phyloP scores from a whole-genome alignment of 495 filamentous ascomycete species.

The Penicillium coffeae region DNA sequence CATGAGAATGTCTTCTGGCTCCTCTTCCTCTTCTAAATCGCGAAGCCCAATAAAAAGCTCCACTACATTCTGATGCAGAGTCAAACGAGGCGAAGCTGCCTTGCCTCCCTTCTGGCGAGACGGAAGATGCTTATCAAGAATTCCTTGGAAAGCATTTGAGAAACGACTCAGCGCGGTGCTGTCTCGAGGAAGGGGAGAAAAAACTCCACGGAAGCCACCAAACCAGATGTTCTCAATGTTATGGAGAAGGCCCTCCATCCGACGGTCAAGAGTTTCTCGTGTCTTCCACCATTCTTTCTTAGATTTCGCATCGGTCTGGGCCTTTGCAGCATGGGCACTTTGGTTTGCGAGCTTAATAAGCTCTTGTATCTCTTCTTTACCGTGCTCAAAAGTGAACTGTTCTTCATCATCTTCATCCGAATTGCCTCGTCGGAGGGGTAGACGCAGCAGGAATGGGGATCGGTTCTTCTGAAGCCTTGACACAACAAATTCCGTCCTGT shows the following conservation, averaged over 20 bases:
- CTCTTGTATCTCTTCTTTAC: slow-evolving; percentile 70
- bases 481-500: slow-evolving; percentile 73
- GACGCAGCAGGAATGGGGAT: slow-evolving; percentile 75
- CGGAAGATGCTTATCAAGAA: slow-evolving; percentile 83
- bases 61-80: slow-evolving; percentile 70
- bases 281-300: slow-evolving; percentile 87
- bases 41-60: slow-evolving; percentile 87
- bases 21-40: slow-evolving; percentile 61
- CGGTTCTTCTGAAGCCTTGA: slow-evolving; percentile 70
- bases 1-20: slow-evolving; percentile 78
- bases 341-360: slow-evolving; percentile 76
- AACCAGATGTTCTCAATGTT: slow-evolving; percentile 93
- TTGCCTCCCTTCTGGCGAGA: slow-evolving; percentile 69
- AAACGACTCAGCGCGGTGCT: slow-evolving; percentile 66
- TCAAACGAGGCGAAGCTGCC: slow-evolving; percentile 47
- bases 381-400: slow-evolving; percentile 76
- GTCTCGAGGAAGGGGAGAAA: slow-evolving; percentile 64
- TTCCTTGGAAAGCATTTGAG: slow-evolving; percentile 68
- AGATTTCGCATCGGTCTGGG: slow-evolving; percentile 53
- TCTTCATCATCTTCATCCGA: slow-evolving; percentile 80
- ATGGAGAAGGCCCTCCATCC: slow-evolving; percentile 70
- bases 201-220: slow-evolving; percentile 87
- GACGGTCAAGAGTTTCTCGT: slow-evolving; percentile 71
- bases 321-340: slow-evolving; percentile 70
- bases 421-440: slow-evolving; percentile 77